Conservation (phyloP, 805 yeast genomes). For the Cyberlindnera samutprakarnensis region DNA sequence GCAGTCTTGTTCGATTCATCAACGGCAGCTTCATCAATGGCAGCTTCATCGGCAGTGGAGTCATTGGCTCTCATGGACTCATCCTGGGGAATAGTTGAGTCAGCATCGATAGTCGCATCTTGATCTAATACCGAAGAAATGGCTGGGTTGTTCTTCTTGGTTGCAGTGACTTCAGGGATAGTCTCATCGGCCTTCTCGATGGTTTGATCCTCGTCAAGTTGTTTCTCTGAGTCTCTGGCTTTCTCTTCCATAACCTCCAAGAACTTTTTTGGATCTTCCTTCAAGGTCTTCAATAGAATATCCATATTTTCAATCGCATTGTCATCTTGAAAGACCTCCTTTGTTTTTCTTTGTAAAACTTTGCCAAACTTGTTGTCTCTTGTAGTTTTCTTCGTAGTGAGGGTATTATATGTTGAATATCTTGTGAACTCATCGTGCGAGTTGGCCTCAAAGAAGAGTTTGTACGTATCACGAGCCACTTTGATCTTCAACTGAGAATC, state of each 20-base stretch:
- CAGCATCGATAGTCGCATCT: slow-evolving; percentile 35
- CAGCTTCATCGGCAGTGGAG: slow-evolving; percentile 38
- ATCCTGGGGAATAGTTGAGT: slow-evolving; percentile 42
- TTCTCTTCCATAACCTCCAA: slow-evolving; percentile 7
- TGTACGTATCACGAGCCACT: slow-evolving; percentile 69
- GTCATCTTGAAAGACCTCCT: slow-evolving; percentile 9
- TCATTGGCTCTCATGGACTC: slow-evolving; percentile 35
- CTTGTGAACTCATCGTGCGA: slow-evolving; percentile 77
- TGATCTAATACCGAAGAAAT: slow-evolving; percentile 19
- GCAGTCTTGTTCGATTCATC: slow-evolving; percentile 12
- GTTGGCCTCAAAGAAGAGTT: slow-evolving; percentile 71
- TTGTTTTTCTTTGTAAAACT: slow-evolving; percentile 4
- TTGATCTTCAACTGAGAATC: slow-evolving; percentile 71
- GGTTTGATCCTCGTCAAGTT: slow-evolving; percentile 16
- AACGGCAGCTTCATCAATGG: slow-evolving; percentile 26
- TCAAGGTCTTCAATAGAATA: slow-evolving; percentile 3
- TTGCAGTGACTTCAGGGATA: slow-evolving; percentile 8
- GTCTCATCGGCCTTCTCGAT: slow-evolving; percentile 19
- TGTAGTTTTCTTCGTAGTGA: slow-evolving; percentile 28
- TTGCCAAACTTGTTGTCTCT: slow-evolving; percentile 24
- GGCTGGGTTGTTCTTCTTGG: slow-evolving; percentile 18
- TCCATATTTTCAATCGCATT: slow-evolving; percentile 6
- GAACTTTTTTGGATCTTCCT: slow-evolving; percentile 6
- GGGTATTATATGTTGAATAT: slow-evolving; percentile 38
- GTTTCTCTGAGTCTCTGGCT: slow-evolving; percentile 6